Percentiles rank a stretch among this genome's conserved stretches.
These are phyloP conservation scores for Puya raimondii DNA, from an alignment of 176 grass and related monocot species.

Conservation along the genomic window DNA sequence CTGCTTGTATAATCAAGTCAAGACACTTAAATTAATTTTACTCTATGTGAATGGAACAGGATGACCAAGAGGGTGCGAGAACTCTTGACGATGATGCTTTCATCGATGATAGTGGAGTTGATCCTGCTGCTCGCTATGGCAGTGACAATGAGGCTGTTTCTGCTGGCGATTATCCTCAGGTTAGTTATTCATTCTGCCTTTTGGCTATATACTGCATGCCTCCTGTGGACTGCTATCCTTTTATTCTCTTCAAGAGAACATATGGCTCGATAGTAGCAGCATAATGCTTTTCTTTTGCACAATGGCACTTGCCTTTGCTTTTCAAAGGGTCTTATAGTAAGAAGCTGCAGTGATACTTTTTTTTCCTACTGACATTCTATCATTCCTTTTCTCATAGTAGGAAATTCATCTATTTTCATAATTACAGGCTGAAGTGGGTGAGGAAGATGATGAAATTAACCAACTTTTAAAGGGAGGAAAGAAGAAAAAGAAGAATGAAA, in stretches of 20 bases:
- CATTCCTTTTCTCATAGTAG: too few relatives aligned
- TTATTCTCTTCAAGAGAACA: background rate
- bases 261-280: too few relatives aligned
- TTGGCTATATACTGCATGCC: background rate
- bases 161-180: slow-evolving; percentile 60
- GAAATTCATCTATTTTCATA: background rate
- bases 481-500: slow-evolving; percentile 89
- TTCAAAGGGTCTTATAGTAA: too few relatives aligned
- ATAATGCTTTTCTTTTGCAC: too few relatives aligned
- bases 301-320: too few relatives aligned
- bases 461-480: slow-evolving; percentile 71
- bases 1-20: too few relatives aligned
- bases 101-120: slow-evolving; percentile 88
- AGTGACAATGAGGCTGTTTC: slow-evolving; percentile 69
- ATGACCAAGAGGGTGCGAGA: slow-evolving; percentile 92
- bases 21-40: background rate
- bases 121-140: slow-evolving; percentile 71
- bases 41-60: slow-evolving; percentile 28
- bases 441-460: slow-evolving; percentile 84
- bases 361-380: too few relatives aligned
- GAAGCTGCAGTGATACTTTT: too few relatives aligned
- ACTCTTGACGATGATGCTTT: slow-evolving; percentile 93
- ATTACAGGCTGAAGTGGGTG: slow-evolving; percentile 76
- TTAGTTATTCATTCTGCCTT: slow-evolving; percentile 11
- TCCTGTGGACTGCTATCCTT: background rate